Percentiles rank a stretch among this genome's conserved stretches.
These are phyloP conservation scores for Aspergillus felis DNA, from an alignment of 2,329 filamentous ascomycete genomes.

Conservation along the genomic window DNA sequence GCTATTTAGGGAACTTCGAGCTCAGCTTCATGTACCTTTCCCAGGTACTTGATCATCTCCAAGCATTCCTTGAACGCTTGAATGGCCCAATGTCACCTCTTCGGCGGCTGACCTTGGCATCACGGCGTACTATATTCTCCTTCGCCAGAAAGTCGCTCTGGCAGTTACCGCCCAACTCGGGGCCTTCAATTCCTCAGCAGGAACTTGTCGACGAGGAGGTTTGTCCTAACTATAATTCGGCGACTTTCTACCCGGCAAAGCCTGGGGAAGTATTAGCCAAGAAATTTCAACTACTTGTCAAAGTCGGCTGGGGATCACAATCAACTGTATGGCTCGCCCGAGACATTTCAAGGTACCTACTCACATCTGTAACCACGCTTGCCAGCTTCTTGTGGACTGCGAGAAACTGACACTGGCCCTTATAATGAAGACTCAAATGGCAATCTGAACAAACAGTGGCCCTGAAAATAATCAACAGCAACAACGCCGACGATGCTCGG, in stretches of 20 bases:
- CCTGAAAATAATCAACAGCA: slow-evolving; percentile 27
- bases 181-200: slow-evolving; percentile 2
- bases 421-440: slow-evolving; percentile 4
- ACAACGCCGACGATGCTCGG: slow-evolving; percentile 7
- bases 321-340: slow-evolving; percentile 45
- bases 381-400: background rate
- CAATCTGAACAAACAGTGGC: slow-evolving; percentile 18
- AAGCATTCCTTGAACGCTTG: background rate
- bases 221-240: slow-evolving; percentile 30
- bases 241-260: slow-evolving; percentile 37
- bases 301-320: slow-evolving; percentile 41
- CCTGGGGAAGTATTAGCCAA: slow-evolving; percentile 35
- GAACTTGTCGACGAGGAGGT: slow-evolving; percentile 38
- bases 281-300: slow-evolving; percentile 36
- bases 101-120: slow-evolving; percentile 5
- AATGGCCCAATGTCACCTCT: slow-evolving; percentile 6
- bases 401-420: background rate
- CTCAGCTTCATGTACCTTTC: background rate
- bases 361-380: background rate
- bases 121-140: slow-evolving; percentile 12
- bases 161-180: slow-evolving; percentile 7
- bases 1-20: background rate
- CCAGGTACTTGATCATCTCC: too few relatives aligned
- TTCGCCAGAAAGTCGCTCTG: slow-evolving; percentile 13
- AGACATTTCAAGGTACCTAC: slow-evolving; percentile 23